Evolutionary conservation across 805 yeast species (phyloP).

Genomic region (Ogataea dorogensis): DNA sequence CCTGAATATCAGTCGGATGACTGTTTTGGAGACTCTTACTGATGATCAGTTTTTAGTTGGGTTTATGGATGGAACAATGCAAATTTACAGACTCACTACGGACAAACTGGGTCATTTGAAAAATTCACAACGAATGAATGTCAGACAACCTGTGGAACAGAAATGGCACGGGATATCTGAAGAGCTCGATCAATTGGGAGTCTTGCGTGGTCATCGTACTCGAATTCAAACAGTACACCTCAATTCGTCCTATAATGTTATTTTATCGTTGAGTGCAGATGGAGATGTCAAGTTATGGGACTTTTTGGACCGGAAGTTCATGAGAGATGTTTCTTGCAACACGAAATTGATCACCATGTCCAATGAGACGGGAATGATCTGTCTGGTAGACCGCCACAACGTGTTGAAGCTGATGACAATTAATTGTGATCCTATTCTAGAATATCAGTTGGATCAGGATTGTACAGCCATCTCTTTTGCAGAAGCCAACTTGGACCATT

Average conservation of each 20-base stretch:
- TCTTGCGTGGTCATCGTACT: slow-evolving; percentile 58
- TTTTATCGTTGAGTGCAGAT: slow-evolving; percentile 51
- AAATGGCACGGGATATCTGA: neutral
- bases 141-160: slow-evolving; percentile 6
- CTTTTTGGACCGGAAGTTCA: slow-evolving; percentile 46
- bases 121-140: slow-evolving; percentile 32
- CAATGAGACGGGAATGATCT: slow-evolving; percentile 54
- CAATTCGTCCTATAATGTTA: slow-evolving; percentile 51
- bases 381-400: slow-evolving; percentile 30
- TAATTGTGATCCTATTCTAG: slow-evolving; percentile 48
- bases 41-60: slow-evolving; percentile 47
- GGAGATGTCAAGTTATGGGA: slow-evolving; percentile 71
- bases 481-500: slow-evolving; percentile 14
- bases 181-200: slow-evolving; percentile 18
- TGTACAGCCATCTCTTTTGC: slow-evolving; percentile 22
- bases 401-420: slow-evolving; percentile 44
- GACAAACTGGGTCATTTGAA: slow-evolving; percentile 40
- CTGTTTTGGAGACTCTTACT: slow-evolving; percentile 41
- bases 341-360: slow-evolving; percentile 43
- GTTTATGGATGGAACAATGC: slow-evolving; percentile 57
- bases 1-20: slow-evolving; percentile 40
- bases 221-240: slow-evolving; percentile 46
- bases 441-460: slow-evolving; percentile 18
- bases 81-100: slow-evolving; percentile 32
- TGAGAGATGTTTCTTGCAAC: slow-evolving; percentile 37